Percentiles rank a stretch among this genome's conserved stretches.
Evolutionary conservation across 2,329 filamentous ascomycete genomes (phyloP).

Genomic region (Gyromitra esculenta): DNA sequence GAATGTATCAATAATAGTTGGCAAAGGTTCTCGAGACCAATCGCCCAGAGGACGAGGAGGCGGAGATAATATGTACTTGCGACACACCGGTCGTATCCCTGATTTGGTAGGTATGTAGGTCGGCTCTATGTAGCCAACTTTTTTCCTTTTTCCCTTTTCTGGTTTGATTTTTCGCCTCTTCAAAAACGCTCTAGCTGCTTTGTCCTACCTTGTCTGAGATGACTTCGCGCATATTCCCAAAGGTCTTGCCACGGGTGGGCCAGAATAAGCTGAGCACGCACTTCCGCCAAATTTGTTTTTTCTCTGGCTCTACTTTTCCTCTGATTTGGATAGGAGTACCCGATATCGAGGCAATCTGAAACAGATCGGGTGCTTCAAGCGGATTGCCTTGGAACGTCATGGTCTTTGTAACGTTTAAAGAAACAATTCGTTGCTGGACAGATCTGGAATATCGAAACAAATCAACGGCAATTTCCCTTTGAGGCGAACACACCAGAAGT

Average conservation of each 20-base stretch:
- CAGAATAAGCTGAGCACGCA: slow-evolving; percentile 42
- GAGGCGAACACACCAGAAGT: slow-evolving; percentile 4
- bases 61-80: slow-evolving; percentile 40
- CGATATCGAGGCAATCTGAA: slow-evolving; percentile 45
- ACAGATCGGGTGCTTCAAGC: slow-evolving; percentile 16
- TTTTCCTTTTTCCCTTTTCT: slow-evolving; percentile 28
- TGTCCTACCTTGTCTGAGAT: slow-evolving; percentile 46
- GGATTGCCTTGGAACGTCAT: slow-evolving; percentile 17
- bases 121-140: slow-evolving; percentile 18
- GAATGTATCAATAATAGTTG: slow-evolving; percentile 19
- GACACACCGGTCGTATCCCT: slow-evolving; percentile 36
- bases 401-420: slow-evolving; percentile 12
- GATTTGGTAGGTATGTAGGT: slow-evolving; percentile 41
- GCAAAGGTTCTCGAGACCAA: slow-evolving; percentile 20
- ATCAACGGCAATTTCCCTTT: slow-evolving; percentile 4
- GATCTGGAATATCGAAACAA: slow-evolving; percentile 16
- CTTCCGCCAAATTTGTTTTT: slow-evolving; percentile 40
- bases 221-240: slow-evolving; percentile 16
- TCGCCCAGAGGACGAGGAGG: slow-evolving; percentile 23
- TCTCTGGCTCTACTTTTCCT: background rate
- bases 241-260: slow-evolving; percentile 33
- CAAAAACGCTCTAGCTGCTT: slow-evolving; percentile 18
- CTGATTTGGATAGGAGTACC: slow-evolving; percentile 39
- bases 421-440: slow-evolving; percentile 21
- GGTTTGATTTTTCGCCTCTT: slow-evolving; percentile 32